Base-by-base conservation (phyloP, 1,284 basidiomycete genomes). In the Pseudomicrostroma phylloplanum region DNA sequence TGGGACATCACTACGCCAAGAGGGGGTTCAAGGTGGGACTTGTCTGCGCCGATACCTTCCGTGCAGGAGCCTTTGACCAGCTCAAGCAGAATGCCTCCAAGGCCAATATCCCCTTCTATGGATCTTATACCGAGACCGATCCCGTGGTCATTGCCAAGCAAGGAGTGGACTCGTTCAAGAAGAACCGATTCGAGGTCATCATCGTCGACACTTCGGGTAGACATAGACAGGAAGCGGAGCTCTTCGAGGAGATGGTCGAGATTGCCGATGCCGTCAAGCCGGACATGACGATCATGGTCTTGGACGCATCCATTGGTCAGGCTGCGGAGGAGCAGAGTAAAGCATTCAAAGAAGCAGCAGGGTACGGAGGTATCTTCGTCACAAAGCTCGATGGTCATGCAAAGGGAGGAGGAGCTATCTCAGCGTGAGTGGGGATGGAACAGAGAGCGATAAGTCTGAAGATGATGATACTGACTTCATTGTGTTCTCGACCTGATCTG, bases 371-470 rank as follows among this genome's bases (percentile, higher is more conserved):
- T 0, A 98, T 99, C 73, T 96, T 99, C 69, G 94, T 99, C 19
- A 99, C 96, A 23, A 99, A 99, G 82, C 92, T 99, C 86, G 96
- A 99, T 74, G 96, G 96, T 6, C 96, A 99, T 79, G 96, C 96
- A 0, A 98, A 97, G 80, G 96, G 96, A 69, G 96, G 96, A 81
- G 96, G 96, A 64, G 96, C 96, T 41, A 98, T 99, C 67, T 98
- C 96, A 55, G 94, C 94, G 92, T 93, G 81, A 60, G 59, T 60
- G 42, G 7, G 9, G 12, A 17, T 6, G 25, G 25, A 51, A 15
- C 36, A 8, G 51, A 11, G 7, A 2, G 12, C 17, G 49, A 12
- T 6, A 17, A 13, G 15, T 48, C 6, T 12, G 15, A 21, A 6
- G 6, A 21, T 3, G 6, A 30, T 40, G 58, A 63, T 17, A 30